Evolutionary conservation across 2,329 filamentous ascomycete genomes (phyloP).

Genomic region (Clarireedia paspali): DNA sequence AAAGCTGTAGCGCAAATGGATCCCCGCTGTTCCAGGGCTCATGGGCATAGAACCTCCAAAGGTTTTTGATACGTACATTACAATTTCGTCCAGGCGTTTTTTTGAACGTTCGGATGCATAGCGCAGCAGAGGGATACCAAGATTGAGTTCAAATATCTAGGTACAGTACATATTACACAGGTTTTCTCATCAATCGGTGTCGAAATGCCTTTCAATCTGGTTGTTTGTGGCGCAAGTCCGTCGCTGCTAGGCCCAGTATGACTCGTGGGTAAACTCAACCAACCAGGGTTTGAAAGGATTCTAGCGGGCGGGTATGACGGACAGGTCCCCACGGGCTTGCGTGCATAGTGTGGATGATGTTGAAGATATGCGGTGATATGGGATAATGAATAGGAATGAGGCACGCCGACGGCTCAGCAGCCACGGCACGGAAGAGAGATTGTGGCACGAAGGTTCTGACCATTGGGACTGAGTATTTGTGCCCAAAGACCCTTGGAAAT

Average conservation of each 20-base stretch:
- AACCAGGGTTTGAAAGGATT: constrained; percentile 2
- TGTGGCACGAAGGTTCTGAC: neutral
- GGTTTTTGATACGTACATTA: neutral
- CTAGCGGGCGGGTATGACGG: constrained; percentile 8
- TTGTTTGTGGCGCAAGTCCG: neutral
- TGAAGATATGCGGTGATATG: constrained; percentile 7
- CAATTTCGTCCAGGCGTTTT: neutral
- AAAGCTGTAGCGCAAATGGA: no score
- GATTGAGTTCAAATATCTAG: neutral
- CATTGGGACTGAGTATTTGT: no score
- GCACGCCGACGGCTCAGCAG: neutral
- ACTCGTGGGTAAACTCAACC: neutral
- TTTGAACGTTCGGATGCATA: neutral
- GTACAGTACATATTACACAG: neutral
- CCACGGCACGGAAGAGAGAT: neutral
- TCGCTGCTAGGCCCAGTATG: neutral
- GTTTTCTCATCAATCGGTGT: neutral
- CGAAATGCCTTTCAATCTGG: no score
- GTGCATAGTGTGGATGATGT: constrained; percentile 1
- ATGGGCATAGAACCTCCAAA: no score
- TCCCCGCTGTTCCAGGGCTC: no score
- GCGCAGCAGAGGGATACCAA: neutral
- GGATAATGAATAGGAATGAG: neutral
- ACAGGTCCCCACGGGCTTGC: constrained; percentile 10
- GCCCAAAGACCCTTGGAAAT: no score